Evolutionary conservation across 495 filamentous ascomycete genomes (phyloP), one percentile per base, ranked within the genome.

Genomic region (Penicillium crystallinum): DNA sequence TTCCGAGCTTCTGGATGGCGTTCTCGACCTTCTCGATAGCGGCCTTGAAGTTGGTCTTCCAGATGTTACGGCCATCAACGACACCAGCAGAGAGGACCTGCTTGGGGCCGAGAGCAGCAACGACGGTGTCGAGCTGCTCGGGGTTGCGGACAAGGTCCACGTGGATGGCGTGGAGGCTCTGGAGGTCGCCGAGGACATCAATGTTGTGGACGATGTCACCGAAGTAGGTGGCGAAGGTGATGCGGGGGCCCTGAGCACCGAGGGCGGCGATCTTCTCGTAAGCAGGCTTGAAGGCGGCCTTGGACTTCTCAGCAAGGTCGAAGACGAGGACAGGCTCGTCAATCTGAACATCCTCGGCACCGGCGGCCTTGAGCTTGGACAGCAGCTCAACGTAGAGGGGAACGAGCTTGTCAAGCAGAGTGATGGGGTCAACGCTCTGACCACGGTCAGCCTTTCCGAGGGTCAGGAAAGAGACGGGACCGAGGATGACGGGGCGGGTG

Each of bases 181-280:
- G 80, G 52, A 87, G 71, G 39, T 74, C 63, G 57, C 86, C 77
- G 59, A 98, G 73, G 62, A 91, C 82, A 58, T 95, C 89, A 59
- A 96, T 83, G 84, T 98, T 98, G 85, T 98, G 93, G 58, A 97
- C 88, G 56, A 98, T 91, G 74, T 98, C 93, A 77, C 93, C 93
- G 69, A 98, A 98, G 83, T 97, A 98, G 63, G 95, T 98, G 65
- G 95, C 85, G 51, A 97, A 76, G 57, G 88, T 78, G 42, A 97
- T 69, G 63, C 88, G 81, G 57, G 95, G 93, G 66, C 86, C 85
- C 63, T 83, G 83, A 72, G 68, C 77, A 67, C 89, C 90, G 21
- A 89, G 77, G 59, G 77, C 77, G 61, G 81, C 81, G 48, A 98
- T 76, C 74, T 85, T 90, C 77, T 91, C 90, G 65, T 98, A 98